Evolutionary conservation across 2,329 filamentous ascomycete genomes (phyloP).

Genomic region (Lachnellula subtilissima): DNA sequence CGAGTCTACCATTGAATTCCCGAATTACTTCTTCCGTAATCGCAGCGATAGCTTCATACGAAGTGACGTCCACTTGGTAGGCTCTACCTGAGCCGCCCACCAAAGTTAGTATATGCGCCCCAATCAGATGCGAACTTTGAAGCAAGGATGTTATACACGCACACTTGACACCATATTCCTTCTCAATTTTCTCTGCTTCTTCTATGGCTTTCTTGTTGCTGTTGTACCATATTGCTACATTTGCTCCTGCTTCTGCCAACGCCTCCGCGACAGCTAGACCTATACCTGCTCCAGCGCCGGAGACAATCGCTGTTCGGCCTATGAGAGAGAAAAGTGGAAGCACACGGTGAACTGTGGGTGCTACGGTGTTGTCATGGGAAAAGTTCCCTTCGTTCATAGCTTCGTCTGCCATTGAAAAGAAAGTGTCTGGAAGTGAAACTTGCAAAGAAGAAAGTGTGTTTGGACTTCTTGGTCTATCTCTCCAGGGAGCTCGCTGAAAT

Average conservation of each 20-base stretch:
- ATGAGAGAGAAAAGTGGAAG: slow-evolving; percentile 48
- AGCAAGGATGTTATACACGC: slow-evolving; percentile 28
- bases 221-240: slow-evolving; percentile 51
- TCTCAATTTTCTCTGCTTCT: slow-evolving; percentile 44
- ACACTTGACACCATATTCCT: slow-evolving; percentile 62
- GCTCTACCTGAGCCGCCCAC: slow-evolving; percentile 44
- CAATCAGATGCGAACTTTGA: slow-evolving; percentile 1
- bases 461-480: no score
- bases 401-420: slow-evolving; percentile 10
- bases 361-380: slow-evolving; percentile 49
- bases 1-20: slow-evolving; percentile 68
- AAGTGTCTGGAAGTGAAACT: no score
- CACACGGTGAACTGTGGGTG: slow-evolving; percentile 31
- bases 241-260: slow-evolving; percentile 41
- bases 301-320: slow-evolving; percentile 51
- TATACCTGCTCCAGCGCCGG: slow-evolving; percentile 41
- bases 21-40: slow-evolving; percentile 48
- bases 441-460: no score
- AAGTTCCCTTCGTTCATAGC: slow-evolving; percentile 42
- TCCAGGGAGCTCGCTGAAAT: no score
- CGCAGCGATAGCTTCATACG: slow-evolving; percentile 35
- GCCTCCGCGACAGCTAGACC: slow-evolving; percentile 42
- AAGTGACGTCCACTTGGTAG: slow-evolving; percentile 57
- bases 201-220: slow-evolving; percentile 60
- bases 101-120: slow-evolving; percentile 9